Base-by-base conservation (phyloP, 441 rosid species). In the Eruca vesicaria region DNA sequence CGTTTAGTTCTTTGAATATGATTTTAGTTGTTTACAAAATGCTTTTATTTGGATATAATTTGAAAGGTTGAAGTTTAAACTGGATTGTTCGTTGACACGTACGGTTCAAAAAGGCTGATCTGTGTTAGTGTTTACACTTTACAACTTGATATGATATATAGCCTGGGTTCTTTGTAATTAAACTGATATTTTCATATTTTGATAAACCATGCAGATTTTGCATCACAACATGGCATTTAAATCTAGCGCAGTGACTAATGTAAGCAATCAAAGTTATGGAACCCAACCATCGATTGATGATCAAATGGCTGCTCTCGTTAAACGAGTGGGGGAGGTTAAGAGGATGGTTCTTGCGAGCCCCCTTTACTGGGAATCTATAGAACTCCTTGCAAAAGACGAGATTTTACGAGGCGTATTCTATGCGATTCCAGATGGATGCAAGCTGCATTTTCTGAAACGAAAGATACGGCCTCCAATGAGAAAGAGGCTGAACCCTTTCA, bases 361-460 rank as follows among this genome's bases (percentile, higher is more conserved):
- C 8, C 58, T 66, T 10, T 66, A 66, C 16, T 66, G 69, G 69
- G 69, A 28, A 45, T 66, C 58, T 15, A 15, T 66, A 29, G 59
- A 66, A 9, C 11, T 29, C 45, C 74, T 59, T 5, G 32, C 21
- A 16, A 43, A 14, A 43, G 66, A 70, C 43, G 56, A 58, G 66
- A 9, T 5, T 11, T 58, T 64, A 59, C 41, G 74, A 28, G 43
- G 58, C 43, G 61, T 69, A 26, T 69, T 69, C 57, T 70, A 70
- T 70, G 66, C 74, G 8, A 63, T 69, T 57, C 55, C 55, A 23
- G 52, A 69, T 58, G 57, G 31, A 38, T 57, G 48, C 9, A 71
- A 71, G 48, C 48, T 60, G 19, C 74, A 45, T 29, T 60, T 19
- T 61, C 60, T 71, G 2, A 45, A 61, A 29, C 48, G 75, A 48